Evolutionary conservation across 208 protist species (phyloP).

Genomic region (Blastocrithidia nonstop): DNA sequence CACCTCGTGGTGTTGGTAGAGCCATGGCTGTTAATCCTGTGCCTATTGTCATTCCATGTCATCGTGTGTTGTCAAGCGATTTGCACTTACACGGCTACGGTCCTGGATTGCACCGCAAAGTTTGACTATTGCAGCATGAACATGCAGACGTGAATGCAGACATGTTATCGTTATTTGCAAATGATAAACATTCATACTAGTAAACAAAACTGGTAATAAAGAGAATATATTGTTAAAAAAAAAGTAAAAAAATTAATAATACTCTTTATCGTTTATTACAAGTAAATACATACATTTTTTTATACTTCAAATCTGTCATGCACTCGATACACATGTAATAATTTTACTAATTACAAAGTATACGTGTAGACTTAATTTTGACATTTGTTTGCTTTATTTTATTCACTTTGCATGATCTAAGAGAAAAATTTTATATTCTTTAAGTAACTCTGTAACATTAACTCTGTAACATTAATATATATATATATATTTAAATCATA

Average conservation of each 20-base stretch:
- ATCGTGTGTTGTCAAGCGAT: constrained; percentile 46
- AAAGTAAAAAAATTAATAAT: too few species aligned
- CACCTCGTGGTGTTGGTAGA: constrained; percentile 36
- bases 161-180: constrained; percentile 7
- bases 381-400: not conserved
- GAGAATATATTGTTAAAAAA: too few species aligned
- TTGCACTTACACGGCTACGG: constrained; percentile 36
- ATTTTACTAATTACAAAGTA: too few species aligned
- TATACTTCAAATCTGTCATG: too few species aligned
- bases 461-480: not conserved
- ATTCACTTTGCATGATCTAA: not conserved
- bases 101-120: constrained; percentile 35
- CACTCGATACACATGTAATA: too few species aligned
- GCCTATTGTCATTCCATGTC: constrained; percentile 48
- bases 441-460: not conserved
- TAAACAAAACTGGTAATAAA: too few species aligned
- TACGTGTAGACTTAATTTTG: too few species aligned
- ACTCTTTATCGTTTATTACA: too few species aligned
- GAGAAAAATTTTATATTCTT: not conserved
- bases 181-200: not conserved
- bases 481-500: not conserved
- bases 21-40: constrained; percentile 49
- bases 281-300: not conserved
- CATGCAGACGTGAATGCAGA: constrained; percentile 12
- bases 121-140: constrained; percentile 56